Evolutionary conservation across 805 yeast species (phyloP).

Genomic region (Yueomyces sinensis): DNA sequence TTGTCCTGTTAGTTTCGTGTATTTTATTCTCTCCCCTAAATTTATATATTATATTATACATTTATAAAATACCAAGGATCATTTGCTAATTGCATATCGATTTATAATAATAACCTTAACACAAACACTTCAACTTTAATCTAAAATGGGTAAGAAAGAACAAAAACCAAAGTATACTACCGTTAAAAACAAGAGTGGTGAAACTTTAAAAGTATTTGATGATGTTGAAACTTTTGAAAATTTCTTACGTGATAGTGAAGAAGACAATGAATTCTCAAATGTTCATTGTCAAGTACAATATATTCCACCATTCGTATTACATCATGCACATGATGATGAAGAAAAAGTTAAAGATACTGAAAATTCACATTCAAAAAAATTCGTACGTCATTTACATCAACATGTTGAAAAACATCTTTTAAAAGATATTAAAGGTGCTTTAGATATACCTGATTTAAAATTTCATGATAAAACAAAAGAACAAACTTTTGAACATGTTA

Average conservation of each 20-base stretch:
- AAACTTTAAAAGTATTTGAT: slow-evolving; percentile 35
- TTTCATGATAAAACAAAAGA: slow-evolving; percentile 38
- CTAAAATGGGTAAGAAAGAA: slow-evolving; percentile 19
- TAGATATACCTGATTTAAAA: slow-evolving; percentile 38
- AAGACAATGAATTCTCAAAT: slow-evolving; percentile 64
- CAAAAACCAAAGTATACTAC: slow-evolving; percentile 20
- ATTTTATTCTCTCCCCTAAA: no score
- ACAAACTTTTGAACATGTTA: slow-evolving; percentile 35
- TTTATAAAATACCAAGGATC: no score
- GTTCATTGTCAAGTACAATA: slow-evolving; percentile 55
- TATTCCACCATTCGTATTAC: slow-evolving; percentile 61
- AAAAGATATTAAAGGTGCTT: slow-evolving; percentile 48
- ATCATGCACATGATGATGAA: slow-evolving; percentile 53
- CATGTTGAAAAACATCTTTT: slow-evolving; percentile 62
- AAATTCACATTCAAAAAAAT: slow-evolving; percentile 60
- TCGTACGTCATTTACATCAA: slow-evolving; percentile 63
- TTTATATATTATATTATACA: no score
- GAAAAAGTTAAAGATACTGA: slow-evolving; percentile 63
- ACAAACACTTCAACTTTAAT: no score
- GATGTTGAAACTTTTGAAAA: slow-evolving; percentile 52
- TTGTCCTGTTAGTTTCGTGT: no score
- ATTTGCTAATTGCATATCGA: no score
- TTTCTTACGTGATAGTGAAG: slow-evolving; percentile 56
- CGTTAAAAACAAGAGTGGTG: slow-evolving; percentile 20
- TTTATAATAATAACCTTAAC: no score